Conservation (phyloP, 805 yeast genomes). For the Wickerhamiella nectarea region DNA sequence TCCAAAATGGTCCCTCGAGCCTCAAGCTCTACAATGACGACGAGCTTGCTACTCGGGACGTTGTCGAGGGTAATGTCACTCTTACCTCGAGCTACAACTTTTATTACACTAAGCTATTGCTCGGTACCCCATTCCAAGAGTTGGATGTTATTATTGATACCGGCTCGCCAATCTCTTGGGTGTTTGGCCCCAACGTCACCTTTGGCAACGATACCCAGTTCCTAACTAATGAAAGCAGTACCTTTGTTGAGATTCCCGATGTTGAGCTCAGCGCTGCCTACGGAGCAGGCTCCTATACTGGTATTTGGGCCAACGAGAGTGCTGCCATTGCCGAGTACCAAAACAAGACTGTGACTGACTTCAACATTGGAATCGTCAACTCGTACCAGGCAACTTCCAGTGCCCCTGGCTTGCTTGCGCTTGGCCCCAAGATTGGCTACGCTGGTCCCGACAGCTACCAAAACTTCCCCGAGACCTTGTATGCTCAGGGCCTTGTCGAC, state of each 20-base stretch:
- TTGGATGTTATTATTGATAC: conserved; percentile 35
- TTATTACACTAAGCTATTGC: conserved; percentile 24
- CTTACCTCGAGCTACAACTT: conserved; percentile 24
- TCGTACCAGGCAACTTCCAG: conserved; percentile 17
- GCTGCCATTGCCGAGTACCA: conserved; percentile 18
- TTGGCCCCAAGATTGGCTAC: conserved; percentile 20
- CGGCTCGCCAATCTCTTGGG: conserved; percentile 40
- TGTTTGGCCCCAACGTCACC: conserved; percentile 27
- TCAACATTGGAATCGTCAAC: conserved; percentile 24
- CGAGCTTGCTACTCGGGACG: background rate
- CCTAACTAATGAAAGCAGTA: conserved; percentile 18
- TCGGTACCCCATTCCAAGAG: conserved; percentile 34
- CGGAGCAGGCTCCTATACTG: conserved; percentile 25
- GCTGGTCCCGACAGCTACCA: conserved; percentile 19
- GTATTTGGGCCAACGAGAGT: conserved; percentile 24
- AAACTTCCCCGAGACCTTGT: conserved; percentile 19
- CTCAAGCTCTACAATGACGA: background rate
- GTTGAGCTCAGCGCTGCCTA: conserved; percentile 31
- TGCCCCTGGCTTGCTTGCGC: conserved; percentile 21
- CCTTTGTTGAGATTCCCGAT: conserved; percentile 21
- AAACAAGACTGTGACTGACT: conserved; percentile 12
- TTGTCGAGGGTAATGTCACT: conserved; percentile 12
- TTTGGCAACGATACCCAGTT: conserved; percentile 21
- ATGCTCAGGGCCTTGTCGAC: conserved; percentile 15
- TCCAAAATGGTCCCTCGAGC: conserved; percentile 2